Base-by-base conservation (phyloP, 208 protist genomes). In the Endotrypanum monterogeii region DNA sequence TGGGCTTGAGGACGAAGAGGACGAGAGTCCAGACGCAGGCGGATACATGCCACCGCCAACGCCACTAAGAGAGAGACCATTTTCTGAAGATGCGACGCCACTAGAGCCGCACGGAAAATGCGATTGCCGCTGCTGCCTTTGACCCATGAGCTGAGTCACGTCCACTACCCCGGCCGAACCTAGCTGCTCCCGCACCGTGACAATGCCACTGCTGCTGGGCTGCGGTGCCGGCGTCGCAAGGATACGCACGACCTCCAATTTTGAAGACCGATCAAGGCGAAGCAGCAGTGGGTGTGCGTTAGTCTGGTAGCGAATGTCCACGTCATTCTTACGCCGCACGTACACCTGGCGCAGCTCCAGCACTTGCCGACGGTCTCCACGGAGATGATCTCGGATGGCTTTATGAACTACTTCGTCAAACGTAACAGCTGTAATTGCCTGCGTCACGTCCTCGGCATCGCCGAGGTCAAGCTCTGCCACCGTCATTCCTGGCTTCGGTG, bases 401-500 rank as follows among this genome's bases (percentile, higher is more conserved):
- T 90, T 88, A 57, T 89, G 83, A 56, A 96, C 88, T 16, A 73
- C 73, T 37, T 72, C 83, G 71, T 96, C 89, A 67, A 96, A 96
- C 3, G 85, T 88, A n/a, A 96, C 83, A 7, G 84, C 85, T 0
- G 88, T 94, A 65, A 96, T 94, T n/a, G 84, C 86, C 74, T 90
- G 50, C 39, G 74, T 68, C 14, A 88, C 72, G 58, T 85, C 78
- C 18, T 82, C 83, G n/a, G 72, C 75, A 61, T 96, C 92, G 55
- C 86, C 87, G n/a, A 96, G 80, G 71, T 96, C 92, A 51, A 94
- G 65, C 73, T 92, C 86, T 23, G 84, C 86, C 23, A 96, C 82
- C 14, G 78, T 82, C 28, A 94, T 20, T 51, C 78, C 85, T 0
- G 86, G 79, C 71, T 89, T 91, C 5, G 89, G 87, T 25, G 69